Conservation (phyloP, 2,329 filamentous ascomycete species). For the Septoria petroselini region DNA sequence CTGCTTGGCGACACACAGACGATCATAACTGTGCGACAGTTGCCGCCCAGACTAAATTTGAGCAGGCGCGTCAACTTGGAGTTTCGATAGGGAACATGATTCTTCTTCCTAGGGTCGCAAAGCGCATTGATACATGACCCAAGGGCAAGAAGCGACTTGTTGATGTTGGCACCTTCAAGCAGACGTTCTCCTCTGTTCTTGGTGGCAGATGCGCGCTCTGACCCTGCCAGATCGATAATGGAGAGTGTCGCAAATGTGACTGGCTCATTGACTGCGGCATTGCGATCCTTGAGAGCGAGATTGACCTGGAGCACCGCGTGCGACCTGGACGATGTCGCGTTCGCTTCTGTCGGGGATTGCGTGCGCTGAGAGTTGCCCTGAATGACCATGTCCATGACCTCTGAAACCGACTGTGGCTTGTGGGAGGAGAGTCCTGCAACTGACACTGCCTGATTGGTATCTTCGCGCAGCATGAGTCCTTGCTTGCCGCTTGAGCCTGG, state of each 20-base stretch:
- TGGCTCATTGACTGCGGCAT: slow-evolving; percentile 86
- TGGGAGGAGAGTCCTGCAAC: slow-evolving; percentile 89
- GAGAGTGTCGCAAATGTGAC: slow-evolving; percentile 98
- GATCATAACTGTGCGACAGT: slow-evolving; percentile 99
- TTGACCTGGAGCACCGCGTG: slow-evolving; percentile 98
- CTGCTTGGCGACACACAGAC: slow-evolving; percentile 97
- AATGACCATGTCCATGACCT: slow-evolving; percentile 99
- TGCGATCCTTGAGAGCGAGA: slow-evolving; percentile 87
- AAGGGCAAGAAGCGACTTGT: slow-evolving; percentile 91
- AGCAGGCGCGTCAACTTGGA: slow-evolving; percentile 93
- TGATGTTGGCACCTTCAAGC: slow-evolving; percentile 96
- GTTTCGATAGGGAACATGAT: slow-evolving; percentile 95
- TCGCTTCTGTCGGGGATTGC: slow-evolving; percentile 94
- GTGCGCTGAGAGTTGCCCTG: slow-evolving; percentile 91
- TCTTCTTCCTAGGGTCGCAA: slow-evolving; percentile 85
- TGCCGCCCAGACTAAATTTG: slow-evolving; percentile 95
- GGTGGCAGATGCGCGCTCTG: slow-evolving; percentile 90
- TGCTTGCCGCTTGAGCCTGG: slow-evolving; percentile 73
- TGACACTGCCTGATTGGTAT: slow-evolving; percentile 87
- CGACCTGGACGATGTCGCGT: slow-evolving; percentile 93
- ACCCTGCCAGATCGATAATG: slow-evolving; percentile 95
- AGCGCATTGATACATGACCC: slow-evolving; percentile 98
- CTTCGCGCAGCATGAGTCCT: slow-evolving; percentile 87
- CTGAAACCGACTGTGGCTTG: slow-evolving; percentile 82
- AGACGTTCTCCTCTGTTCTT: slow-evolving; percentile 92